Conservation (phyloP, 2,329 filamentous ascomycete genomes). For the Colletotrichum lentis region DNA sequence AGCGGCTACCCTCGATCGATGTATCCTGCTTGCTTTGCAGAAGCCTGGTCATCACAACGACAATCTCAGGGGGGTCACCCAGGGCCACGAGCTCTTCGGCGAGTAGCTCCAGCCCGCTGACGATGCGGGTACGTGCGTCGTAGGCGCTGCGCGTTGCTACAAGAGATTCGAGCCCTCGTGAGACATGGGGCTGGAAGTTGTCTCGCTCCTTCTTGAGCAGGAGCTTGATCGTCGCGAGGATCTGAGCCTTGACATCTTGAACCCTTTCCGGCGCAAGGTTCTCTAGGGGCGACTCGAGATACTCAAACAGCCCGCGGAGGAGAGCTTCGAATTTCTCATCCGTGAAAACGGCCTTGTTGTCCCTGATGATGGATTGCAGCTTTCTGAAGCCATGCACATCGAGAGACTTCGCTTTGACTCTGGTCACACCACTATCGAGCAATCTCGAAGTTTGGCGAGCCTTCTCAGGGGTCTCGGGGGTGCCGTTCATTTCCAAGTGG, state of each 20-base stretch:
- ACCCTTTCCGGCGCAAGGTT: conserved; percentile 69
- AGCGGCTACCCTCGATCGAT: conserved; percentile 57
- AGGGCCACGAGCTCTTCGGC: conserved; percentile 75
- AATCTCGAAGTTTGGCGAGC: conserved; percentile 67
- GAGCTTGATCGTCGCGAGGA: conserved; percentile 76
- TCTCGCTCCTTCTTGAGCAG: conserved; percentile 73
- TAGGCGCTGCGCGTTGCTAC: conserved; percentile 71
- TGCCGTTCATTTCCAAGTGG: conserved; percentile 26
- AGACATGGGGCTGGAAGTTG: conserved; percentile 72
- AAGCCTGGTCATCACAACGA: conserved; percentile 60
- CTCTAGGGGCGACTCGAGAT: conserved; percentile 69
- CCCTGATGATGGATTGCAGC: conserved; percentile 76
- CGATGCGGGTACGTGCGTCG: conserved; percentile 74
- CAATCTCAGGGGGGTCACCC: conserved; percentile 69
- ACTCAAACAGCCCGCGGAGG: conserved; percentile 73
- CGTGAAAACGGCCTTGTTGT: conserved; percentile 68
- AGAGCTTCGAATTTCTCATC: conserved; percentile 75
- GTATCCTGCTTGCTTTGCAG: conserved; percentile 57
- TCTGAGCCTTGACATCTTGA: conserved; percentile 77
- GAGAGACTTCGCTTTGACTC: conserved; percentile 74
- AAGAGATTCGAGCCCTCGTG: conserved; percentile 72
- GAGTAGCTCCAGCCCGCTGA: conserved; percentile 76
- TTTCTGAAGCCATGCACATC: conserved; percentile 84
- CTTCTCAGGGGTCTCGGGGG: conserved; percentile 59
- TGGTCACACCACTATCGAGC: conserved; percentile 76